Evolutionary conservation across 148 eudicot genomes (phyloP).

Genomic region (Cornus kousa): DNA sequence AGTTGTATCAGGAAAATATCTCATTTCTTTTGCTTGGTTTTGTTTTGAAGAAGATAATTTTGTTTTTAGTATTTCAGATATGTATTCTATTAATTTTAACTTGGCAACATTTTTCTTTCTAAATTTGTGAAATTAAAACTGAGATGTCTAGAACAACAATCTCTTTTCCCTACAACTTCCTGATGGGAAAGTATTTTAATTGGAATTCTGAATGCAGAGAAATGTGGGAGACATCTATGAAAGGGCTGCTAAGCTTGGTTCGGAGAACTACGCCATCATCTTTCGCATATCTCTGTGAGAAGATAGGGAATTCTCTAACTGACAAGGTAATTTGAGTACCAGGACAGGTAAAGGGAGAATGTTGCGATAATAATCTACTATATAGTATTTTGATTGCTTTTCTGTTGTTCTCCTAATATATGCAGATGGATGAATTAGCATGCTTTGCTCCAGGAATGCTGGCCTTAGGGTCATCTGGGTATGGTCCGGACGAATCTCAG

Average conservation of each 20-base stretch:
- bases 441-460: slow-evolving; percentile 99
- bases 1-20: background rate
- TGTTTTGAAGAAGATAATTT: background rate
- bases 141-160: background rate
- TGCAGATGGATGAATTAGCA: slow-evolving; percentile 99
- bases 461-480: slow-evolving; percentile 85
- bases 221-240: slow-evolving; percentile 99
- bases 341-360: background rate
- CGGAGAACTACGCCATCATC: slow-evolving; percentile 83
- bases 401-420: slow-evolving; percentile 7
- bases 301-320: slow-evolving; percentile 50
- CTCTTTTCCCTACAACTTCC: background rate
- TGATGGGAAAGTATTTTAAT: background rate
- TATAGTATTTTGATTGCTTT: background rate
- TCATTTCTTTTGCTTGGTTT: background rate
- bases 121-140: background rate
- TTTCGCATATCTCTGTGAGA: slow-evolving; percentile 82
- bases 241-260: slow-evolving; percentile 77
- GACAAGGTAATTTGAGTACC: slow-evolving; percentile 61
- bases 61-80: background rate
- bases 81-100: background rate
- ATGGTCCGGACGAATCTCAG: slow-evolving; percentile 69
- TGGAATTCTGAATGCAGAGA: slow-evolving; percentile 49
- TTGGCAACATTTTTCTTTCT: background rate
- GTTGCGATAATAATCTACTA: slow-evolving; percentile 1